Conservation (phyloP, 805 yeast genomes). For the Myxozyma sirexii region DNA sequence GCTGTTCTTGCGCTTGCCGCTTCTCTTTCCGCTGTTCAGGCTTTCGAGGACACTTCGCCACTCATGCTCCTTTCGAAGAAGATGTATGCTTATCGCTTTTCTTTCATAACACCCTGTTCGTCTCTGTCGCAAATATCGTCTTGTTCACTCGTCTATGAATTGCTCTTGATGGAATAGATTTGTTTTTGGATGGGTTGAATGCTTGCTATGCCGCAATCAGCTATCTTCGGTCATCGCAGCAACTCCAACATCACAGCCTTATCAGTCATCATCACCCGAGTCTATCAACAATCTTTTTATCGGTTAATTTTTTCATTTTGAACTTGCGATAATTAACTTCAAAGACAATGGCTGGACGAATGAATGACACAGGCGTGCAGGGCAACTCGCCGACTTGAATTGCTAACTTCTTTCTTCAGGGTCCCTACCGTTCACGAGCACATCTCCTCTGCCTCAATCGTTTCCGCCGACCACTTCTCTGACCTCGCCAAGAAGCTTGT, state of each 20-base stretch:
- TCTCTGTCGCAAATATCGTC: background rate
- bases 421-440: constrained; percentile 29
- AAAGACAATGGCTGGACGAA: too few relatives aligned
- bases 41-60: constrained; percentile 38
- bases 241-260: too few relatives aligned
- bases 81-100: constrained; percentile 18
- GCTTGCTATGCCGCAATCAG: too few relatives aligned
- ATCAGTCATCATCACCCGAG: too few relatives aligned
- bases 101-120: background rate
- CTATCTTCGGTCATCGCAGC: too few relatives aligned
- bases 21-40: constrained; percentile 28
- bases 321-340: too few relatives aligned
- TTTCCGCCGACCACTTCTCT: constrained; percentile 30
- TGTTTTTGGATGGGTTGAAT: too few relatives aligned
- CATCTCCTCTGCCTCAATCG: constrained; percentile 26
- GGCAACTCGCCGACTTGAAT: background rate
- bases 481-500: constrained; percentile 33
- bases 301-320: too few relatives aligned
- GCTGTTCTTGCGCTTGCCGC: constrained; percentile 29
- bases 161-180: too few relatives aligned
- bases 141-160: background rate
- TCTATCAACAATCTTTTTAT: too few relatives aligned
- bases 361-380: background rate
- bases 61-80: constrained; percentile 34
- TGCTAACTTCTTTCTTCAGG: constrained; percentile 1